phyloP scores from a whole-genome alignment of 805 yeast species.

The Hanseniaspora valbyensis region DNA sequence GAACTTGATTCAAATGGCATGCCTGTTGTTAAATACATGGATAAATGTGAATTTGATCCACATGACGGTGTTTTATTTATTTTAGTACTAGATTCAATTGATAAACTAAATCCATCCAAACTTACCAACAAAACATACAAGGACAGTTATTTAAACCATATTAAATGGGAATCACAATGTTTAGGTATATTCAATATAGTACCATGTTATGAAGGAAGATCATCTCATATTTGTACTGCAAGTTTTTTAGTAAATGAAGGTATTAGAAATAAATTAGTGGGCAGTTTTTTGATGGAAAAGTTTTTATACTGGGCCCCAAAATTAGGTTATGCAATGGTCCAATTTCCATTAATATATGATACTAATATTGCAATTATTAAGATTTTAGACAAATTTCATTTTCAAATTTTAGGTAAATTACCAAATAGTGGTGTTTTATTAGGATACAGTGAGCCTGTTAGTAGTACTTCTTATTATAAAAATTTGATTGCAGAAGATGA shows the following conservation, averaged over 20 bases:
- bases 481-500: constrained; percentile 38
- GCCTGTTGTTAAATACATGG: background rate
- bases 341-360: constrained; percentile 79
- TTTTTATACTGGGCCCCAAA: constrained; percentile 84
- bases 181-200: constrained; percentile 76
- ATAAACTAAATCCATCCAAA: constrained; percentile 33
- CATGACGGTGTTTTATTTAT: constrained; percentile 40
- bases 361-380: constrained; percentile 73
- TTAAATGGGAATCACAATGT: constrained; percentile 88
- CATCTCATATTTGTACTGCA: constrained; percentile 86
- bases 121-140: constrained; percentile 17
- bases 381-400: constrained; percentile 65
- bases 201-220: constrained; percentile 86
- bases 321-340: constrained; percentile 73
- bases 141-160: constrained; percentile 25
- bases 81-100: constrained; percentile 67
- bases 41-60: constrained; percentile 12
- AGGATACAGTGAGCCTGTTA: constrained; percentile 76
- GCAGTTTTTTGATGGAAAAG: constrained; percentile 71
- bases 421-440: constrained; percentile 82
- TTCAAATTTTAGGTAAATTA: constrained; percentile 66
- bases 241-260: constrained; percentile 86
- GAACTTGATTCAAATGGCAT: background rate
- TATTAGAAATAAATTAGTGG: constrained; percentile 84
- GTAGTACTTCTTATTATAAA: constrained; percentile 74